Base-by-base conservation (phyloP, 768 basidiomycete genomes). In the Lyophyllum atratum region DNA sequence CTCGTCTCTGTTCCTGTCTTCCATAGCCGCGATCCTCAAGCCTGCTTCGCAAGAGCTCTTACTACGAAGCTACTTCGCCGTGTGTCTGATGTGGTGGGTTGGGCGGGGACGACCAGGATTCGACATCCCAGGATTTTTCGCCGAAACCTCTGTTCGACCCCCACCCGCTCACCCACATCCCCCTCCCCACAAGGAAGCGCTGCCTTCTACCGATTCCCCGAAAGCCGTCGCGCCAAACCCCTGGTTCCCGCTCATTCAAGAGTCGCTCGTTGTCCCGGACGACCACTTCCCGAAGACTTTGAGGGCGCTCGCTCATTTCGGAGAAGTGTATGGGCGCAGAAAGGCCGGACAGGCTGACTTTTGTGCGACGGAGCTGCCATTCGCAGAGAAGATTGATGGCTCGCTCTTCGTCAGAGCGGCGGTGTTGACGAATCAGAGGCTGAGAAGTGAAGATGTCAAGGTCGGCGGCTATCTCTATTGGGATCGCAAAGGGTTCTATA, bases 1-100 rank as follows among this genome's bases (percentile, higher is more conserved):
- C 0, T 87, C 87, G 4, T 76, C 82, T 3, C 64, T 87, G 21
- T 87, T 89, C 74, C 64, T 88, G 25, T 75, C 83, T 0, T 80
- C 86, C 1, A 55, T 85, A 42, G 61, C 79, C 31, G 74, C 74
- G 0, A 62, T 62, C 31, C 68, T 83, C 49, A 67, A 74, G 5
- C 76, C 75, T 0, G 40, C 67, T 0, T 83, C 82, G 0, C 79
- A 83, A 55, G 73, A 72, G 3, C 68, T 81, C 15, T 73, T 90
- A 14, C 76, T 92, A n/a, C 81, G 80, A 8, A 72, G 78, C 1
- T 87, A 87, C 70, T 80, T 90, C 61, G 70, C 78, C 7, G 70
- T 74, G 21, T 71, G 72, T 17, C 75, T 89, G 29, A 73, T 70
- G 1, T 81, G 80, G 78, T 87, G 81, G 71, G 66, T 90, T 34